Evolutionary conservation across 2,329 filamentous ascomycete species (phyloP).

Genomic region (Septoria petroselini): DNA sequence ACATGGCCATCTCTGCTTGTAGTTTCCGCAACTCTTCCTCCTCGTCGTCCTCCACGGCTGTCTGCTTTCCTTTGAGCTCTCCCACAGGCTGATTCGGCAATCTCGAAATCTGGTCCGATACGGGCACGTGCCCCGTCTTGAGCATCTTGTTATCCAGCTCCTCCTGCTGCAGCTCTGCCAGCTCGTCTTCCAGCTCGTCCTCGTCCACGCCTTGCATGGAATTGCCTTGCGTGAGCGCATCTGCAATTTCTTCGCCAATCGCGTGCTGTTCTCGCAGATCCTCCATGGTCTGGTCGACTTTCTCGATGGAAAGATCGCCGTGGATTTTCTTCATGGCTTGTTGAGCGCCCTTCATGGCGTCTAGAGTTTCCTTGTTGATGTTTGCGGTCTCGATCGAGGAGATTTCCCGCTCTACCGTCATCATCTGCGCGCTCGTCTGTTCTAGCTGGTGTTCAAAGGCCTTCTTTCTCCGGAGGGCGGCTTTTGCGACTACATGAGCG

Average conservation of each 20-base stretch:
- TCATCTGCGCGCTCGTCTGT: constrained; percentile 84
- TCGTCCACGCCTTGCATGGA: constrained; percentile 75
- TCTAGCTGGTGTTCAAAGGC: constrained; percentile 85
- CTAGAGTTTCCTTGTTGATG: constrained; percentile 94
- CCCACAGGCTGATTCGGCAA: constrained; percentile 71
- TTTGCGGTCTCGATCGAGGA: constrained; percentile 97
- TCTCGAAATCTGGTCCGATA: constrained; percentile 71
- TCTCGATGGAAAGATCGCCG: constrained; percentile 83
- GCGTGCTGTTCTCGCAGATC: constrained; percentile 86
- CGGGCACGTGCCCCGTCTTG: constrained; percentile 78
- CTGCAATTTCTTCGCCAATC: constrained; percentile 88
- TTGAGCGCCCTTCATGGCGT: constrained; percentile 88
- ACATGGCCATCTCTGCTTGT: constrained; percentile 97
- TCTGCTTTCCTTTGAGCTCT: constrained; percentile 63
- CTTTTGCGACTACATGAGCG: constrained; percentile 69
- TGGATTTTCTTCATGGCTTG: constrained; percentile 92
- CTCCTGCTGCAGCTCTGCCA: constrained; percentile 86
- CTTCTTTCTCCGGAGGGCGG: constrained; percentile 91
- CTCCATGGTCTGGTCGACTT: constrained; percentile 95
- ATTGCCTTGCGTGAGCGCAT: constrained; percentile 71
- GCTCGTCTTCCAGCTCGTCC: constrained; percentile 76
- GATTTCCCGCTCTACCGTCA: constrained; percentile 90
- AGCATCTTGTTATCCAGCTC: constrained; percentile 91
- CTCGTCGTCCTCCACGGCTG: constrained; percentile 72
- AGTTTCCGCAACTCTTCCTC: constrained; percentile 90